Conservation (phyloP, 2,329 filamentous ascomycete species). For the Blastomyces parvus region DNA sequence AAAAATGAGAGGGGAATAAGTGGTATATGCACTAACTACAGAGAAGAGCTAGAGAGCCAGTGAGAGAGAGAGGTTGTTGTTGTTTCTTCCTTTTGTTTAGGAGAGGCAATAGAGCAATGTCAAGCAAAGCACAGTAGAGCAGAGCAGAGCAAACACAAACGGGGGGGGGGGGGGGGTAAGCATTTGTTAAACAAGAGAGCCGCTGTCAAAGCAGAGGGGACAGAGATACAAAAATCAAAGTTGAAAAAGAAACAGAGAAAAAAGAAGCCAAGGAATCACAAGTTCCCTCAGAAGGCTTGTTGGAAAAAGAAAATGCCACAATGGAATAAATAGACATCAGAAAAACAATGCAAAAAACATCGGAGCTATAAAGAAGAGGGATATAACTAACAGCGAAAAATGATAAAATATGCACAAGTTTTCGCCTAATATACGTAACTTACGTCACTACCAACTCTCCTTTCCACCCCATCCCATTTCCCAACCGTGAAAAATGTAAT, state of each 20-base stretch:
- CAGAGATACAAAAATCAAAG: background rate
- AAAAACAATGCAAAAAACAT: constrained; percentile 23
- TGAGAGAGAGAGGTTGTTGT: background rate
- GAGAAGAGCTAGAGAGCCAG: background rate
- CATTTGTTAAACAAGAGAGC: background rate
- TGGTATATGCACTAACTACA: too few species aligned
- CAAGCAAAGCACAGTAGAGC: background rate
- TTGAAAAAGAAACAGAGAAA: background rate
- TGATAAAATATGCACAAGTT: background rate
- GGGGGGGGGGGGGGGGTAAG: too few species aligned
- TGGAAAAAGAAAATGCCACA: background rate
- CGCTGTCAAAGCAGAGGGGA: background rate
- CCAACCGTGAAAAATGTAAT: background rate
- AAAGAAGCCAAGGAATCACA: background rate
- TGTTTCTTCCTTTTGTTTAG: background rate
- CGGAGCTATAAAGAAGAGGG: constrained; percentile 12
- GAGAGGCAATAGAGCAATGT: background rate
- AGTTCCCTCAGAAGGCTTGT: background rate
- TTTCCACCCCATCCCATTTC: background rate
- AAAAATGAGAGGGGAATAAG: too few species aligned
- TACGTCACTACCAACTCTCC: background rate
- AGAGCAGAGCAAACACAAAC: background rate
- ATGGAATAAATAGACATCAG: constrained; percentile 15
- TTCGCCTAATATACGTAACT: background rate
- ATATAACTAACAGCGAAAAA: background rate